A percentile compares a stretch with the other conserved stretches of the same genome.
These are phyloP conservation scores for Salix exigua DNA, from an alignment of 345 rosid species.

Conservation along the genomic window DNA sequence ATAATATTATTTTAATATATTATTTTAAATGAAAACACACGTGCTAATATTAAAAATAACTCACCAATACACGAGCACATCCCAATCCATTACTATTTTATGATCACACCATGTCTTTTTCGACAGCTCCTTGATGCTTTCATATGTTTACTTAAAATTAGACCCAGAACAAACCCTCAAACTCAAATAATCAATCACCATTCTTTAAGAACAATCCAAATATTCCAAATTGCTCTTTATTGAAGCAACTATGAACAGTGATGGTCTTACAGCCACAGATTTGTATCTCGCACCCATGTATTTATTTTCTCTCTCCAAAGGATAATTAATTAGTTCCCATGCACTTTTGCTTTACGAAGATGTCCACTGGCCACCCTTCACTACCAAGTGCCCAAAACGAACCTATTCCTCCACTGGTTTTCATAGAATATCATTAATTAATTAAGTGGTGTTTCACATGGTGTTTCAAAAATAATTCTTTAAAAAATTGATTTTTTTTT, in stretches of 20 bases:
- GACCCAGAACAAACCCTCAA: neutral
- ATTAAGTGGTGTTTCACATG: too few species aligned
- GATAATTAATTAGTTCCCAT: too few species aligned
- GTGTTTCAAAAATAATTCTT: too few species aligned
- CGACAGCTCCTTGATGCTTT: neutral
- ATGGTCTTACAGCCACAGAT: conserved; percentile 7
- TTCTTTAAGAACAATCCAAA: neutral
- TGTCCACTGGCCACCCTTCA: neutral
- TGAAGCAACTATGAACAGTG: neutral
- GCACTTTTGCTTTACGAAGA: neutral
- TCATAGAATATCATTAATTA: neutral
- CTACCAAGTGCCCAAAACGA: neutral
- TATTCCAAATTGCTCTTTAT: neutral
- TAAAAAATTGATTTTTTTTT: too few species aligned
- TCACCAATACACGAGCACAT: too few species aligned
- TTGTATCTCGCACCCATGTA: neutral
- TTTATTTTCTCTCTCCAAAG: too few species aligned
- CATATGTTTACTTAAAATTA: neutral
- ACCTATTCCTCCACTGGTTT: neutral
- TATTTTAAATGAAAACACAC: too few species aligned
- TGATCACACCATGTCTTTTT: too few species aligned
- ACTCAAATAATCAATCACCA: too few species aligned
- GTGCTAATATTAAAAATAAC: too few species aligned
- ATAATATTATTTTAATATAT: too few species aligned
- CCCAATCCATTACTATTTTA: too few species aligned